Evolutionary conservation across 352 stramenopile genomes (phyloP), one percentile per base, ranked within the genome.

Genomic region (Globisporangium radiosum): DNA sequence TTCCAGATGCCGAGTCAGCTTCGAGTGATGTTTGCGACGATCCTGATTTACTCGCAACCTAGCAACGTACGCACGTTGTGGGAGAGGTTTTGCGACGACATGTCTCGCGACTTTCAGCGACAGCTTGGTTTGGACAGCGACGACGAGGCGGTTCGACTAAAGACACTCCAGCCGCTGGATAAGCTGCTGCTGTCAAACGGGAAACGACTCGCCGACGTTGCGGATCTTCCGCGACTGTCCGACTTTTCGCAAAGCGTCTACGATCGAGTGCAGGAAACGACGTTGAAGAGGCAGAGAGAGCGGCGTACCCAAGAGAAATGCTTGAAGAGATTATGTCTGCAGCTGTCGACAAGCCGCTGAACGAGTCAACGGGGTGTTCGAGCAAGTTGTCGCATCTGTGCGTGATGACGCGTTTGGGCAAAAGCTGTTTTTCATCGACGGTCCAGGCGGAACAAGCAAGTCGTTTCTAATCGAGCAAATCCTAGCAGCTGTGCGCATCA

Each of bases 341-440:
- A 39, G 38, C 15, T 6, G 15, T 17, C 10, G 19, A 52, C 7
- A 6, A 33, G n/a, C 47, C 47, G 19, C 17, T 38, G 47, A 52
- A 33, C 33, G 7, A 7, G n/a, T 19, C 47, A 52, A 33, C 47
- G 33, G 0, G 17, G 47, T 37, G n/a, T 52, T 52, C 1, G 47
- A 52, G 5, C 4, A 15, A 52, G 47, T 52, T 33, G 33, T 52
- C 10, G 47, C 14, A 36, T 13, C 47, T 13, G 54, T 64, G 2
- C 17, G 59, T 19, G 5, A 11, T 0, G 37, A 11, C 1, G 7
- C 51, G 33, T 3, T 15, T 4, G n/a, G 10, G 7, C 6, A 58
- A 17, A 74, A 70, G 40, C 15, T 63, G 54, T 60, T 75, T 57
- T 73, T 70, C 60, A 49, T 74, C 17, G 66, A 76, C n/a, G 60